phyloP scores from a whole-genome alignment of 2,329 filamentous ascomycete species.

The Clonostachys byssicola region DNA sequence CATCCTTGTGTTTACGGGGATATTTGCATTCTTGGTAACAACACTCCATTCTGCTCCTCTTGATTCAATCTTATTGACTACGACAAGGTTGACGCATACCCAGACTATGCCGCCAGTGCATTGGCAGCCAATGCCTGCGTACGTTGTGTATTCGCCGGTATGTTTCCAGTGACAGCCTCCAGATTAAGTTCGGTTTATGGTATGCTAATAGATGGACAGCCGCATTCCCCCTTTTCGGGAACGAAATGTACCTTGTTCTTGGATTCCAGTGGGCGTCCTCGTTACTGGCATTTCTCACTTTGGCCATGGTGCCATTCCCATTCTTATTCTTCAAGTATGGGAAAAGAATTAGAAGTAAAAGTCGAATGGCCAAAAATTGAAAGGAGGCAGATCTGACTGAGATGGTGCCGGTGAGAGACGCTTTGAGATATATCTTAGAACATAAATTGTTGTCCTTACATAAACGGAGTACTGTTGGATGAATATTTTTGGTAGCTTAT shows the following conservation, averaged over 20 bases:
- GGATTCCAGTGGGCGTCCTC: conserved; percentile 26
- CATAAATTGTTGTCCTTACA: no score
- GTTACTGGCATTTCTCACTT: conserved; percentile 15
- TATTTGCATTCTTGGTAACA: conserved; percentile 85
- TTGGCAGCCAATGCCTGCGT: conserved; percentile 82
- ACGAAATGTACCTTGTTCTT: conserved; percentile 36
- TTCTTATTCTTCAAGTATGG: conserved; percentile 8
- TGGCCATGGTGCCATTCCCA: conserved; percentile 7
- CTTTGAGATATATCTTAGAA: no score
- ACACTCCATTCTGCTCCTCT: no score
- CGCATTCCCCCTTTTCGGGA: conserved; percentile 71
- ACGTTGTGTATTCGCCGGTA: conserved; percentile 68
- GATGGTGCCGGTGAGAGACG: no score
- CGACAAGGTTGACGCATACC: conserved; percentile 66
- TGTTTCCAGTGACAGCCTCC: no score
- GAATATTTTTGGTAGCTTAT: no score
- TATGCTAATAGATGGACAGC: conserved; percentile 34
- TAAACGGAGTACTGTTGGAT: no score
- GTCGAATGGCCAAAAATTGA: conserved; percentile 4
- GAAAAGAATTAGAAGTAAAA: not conserved
- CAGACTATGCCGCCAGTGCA: conserved; percentile 69
- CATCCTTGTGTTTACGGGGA: conserved; percentile 74
- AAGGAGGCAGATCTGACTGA: no score
- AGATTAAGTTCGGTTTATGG: no score
- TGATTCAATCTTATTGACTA: no score